Conservation (phyloP, 768 basidiomycete species). For the Calocybe cyanea region DNA sequence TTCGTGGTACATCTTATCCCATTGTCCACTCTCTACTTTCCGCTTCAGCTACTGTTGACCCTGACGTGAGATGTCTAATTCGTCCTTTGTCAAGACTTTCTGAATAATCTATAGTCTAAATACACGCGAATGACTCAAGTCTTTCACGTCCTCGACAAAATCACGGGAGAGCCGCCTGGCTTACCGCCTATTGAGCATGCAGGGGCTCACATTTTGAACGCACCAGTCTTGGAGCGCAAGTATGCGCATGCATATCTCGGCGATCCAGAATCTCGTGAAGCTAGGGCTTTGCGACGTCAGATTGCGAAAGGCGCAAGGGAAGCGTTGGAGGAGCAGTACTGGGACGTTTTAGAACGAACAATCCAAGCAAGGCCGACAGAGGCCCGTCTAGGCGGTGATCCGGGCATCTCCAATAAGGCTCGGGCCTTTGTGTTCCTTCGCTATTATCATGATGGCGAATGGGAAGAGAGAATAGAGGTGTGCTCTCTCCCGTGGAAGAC, state of each 20-base stretch:
- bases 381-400: slow-evolving; percentile 87
- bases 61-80: slow-evolving; percentile 44
- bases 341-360: slow-evolving; percentile 77
- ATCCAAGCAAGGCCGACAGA: slow-evolving; percentile 80
- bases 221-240: slow-evolving; percentile 77
- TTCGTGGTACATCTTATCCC: slow-evolving; percentile 71
- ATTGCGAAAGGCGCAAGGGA: slow-evolving; percentile 76
- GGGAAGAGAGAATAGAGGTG: slow-evolving; percentile 89
- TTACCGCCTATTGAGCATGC: slow-evolving; percentile 77
- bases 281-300: slow-evolving; percentile 60
- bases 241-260: slow-evolving; percentile 78
- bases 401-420: slow-evolving; percentile 85
- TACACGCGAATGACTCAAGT: slow-evolving; percentile 62
- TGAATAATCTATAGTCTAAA: slow-evolving; percentile 32
- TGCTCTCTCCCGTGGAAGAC: slow-evolving; percentile 14
- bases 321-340: slow-evolving; percentile 88
- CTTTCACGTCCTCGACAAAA: slow-evolving; percentile 72
- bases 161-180: slow-evolving; percentile 71
- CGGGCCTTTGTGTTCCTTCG: slow-evolving; percentile 81
- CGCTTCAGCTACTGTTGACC: slow-evolving; percentile 55
- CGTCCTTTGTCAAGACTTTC: background rate
- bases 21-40: slow-evolving; percentile 70
- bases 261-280: slow-evolving; percentile 59
- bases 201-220: slow-evolving; percentile 77
- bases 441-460: slow-evolving; percentile 77